Base-by-base conservation (phyloP, 495 filamentous ascomycete genomes). In the Xylaria telfairii region DNA sequence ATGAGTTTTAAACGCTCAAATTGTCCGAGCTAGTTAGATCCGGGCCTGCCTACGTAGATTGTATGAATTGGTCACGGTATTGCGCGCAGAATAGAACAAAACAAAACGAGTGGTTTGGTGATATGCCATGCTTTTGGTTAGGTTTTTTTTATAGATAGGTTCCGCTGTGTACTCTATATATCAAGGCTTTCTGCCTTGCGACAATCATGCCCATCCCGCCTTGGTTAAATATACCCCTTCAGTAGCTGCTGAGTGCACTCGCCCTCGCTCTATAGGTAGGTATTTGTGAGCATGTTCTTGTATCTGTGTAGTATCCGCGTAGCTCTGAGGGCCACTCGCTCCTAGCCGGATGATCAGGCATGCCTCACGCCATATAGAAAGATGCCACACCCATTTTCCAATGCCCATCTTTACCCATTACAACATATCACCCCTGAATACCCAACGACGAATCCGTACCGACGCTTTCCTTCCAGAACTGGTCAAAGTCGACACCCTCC, bases 401-500 rank as follows among this genome's bases (percentile, higher is more conserved):
- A 30, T 54, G 26, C 26, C 51, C 15, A 4, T 21, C 41, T 32
- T 19, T 9, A 53, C 2, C n/a, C 26, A 32, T 64, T 13, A 51
- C 21, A 21, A 53, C 13, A 19, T 19, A 41, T 37, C 24, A 57
- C 21, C n/a, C 64, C 51, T 63, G 47, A 19, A 69, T 63, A 3
- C 67, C 67, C 67, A 54, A 2, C 13, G 51, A 39, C 51, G 53
- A 85, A 49, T 91, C 87, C 71, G 91, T 82, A 0, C 92, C 92
- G 3, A 92, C 92, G 37, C 92, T 83, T 44, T 90, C 87, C 61
- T 85, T 84, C 89, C 92, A 91, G 70, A 96, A 90, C n/a, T 83
- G 81, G 59, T 92, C 90, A 79, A 95, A 95, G 73, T 95, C 88
- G 5, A 97, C 85, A 0, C 87, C 89, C 30, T 91, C 85, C 39